Conservation (phyloP, 345 rosid species). For the Firmiana major region DNA sequence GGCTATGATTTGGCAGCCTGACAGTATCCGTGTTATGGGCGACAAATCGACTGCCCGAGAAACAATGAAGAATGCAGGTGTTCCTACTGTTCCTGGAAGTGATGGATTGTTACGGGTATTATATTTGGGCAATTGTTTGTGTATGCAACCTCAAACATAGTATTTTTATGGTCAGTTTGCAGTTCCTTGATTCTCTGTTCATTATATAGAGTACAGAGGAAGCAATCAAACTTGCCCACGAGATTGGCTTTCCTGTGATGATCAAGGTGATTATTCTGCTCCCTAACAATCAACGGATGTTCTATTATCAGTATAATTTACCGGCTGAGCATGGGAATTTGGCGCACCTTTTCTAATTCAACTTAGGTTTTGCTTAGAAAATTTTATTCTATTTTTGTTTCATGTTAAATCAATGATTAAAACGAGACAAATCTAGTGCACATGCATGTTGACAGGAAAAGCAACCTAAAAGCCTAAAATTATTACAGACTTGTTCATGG, state of each 20-base stretch:
- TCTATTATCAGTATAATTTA: constrained; percentile 7
- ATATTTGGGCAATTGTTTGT: constrained; percentile 6
- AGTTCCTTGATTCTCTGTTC: constrained; percentile 4
- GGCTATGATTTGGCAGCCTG: constrained; percentile 57
- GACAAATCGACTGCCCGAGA: constrained; percentile 99
- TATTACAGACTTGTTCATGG: background rate
- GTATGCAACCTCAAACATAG: background rate
- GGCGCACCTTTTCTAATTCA: background rate
- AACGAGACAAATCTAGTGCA: background rate
- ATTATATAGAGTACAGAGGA: constrained; percentile 89
- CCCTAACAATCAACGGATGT: background rate
- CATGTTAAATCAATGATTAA: background rate
- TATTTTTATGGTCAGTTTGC: background rate
- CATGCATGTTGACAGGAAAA: background rate
- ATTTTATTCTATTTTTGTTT: background rate
- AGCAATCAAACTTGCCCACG: constrained; percentile 71
- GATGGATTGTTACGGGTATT: constrained; percentile 85
- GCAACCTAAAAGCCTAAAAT: background rate
- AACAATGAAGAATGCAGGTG: constrained; percentile 97
- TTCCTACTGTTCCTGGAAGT: constrained; percentile 99
- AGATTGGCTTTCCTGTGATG: constrained; percentile 97
- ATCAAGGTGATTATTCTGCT: constrained; percentile 60
- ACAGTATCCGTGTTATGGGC: constrained; percentile 96
- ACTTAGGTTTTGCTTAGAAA: background rate
- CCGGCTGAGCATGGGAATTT: background rate